These are phyloP conservation scores for Wickerhamiella nectarea DNA, from an alignment of 805 yeast species.

Conservation along the genomic window DNA sequence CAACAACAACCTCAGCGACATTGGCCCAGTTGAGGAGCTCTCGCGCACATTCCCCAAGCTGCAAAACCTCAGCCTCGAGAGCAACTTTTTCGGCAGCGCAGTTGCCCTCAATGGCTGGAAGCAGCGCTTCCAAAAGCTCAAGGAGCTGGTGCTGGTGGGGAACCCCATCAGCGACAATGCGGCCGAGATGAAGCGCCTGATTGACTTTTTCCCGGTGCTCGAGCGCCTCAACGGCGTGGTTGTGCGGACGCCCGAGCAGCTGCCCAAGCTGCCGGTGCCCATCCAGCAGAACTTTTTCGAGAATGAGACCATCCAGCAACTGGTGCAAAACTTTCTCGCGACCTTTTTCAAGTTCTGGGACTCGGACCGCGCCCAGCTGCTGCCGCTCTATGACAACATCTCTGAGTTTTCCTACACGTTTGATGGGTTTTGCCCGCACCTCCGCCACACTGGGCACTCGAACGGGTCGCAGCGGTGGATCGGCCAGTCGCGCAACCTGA, in stretches of 20 bases:
- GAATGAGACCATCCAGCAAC: slow-evolving; percentile 49
- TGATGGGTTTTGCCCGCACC: slow-evolving; percentile 55
- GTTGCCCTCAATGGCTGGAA: slow-evolving; percentile 61
- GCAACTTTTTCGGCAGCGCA: slow-evolving; percentile 50
- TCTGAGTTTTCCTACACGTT: slow-evolving; percentile 76
- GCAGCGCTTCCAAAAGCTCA: slow-evolving; percentile 53
- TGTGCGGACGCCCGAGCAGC: slow-evolving; percentile 58
- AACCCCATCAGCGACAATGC: slow-evolving; percentile 52
- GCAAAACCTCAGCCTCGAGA: slow-evolving; percentile 64
- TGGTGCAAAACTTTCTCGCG: slow-evolving; percentile 65
- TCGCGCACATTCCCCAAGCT: slow-evolving; percentile 64
- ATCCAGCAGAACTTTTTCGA: slow-evolving; percentile 66
- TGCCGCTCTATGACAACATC: slow-evolving; percentile 62
- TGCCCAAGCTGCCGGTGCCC: slow-evolving; percentile 29
- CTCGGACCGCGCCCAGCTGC: slow-evolving; percentile 50
- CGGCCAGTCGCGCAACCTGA: slow-evolving; percentile 35
- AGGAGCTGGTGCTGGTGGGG: slow-evolving; percentile 65
- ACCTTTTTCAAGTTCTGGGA: slow-evolving; percentile 78
- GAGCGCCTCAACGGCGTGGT: slow-evolving; percentile 63
- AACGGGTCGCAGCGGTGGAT: not conserved
- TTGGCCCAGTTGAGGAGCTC: slow-evolving; percentile 44
- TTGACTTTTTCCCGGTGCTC: slow-evolving; percentile 66
- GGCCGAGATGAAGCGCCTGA: slow-evolving; percentile 38
- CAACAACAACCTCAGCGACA: slow-evolving; percentile 46
- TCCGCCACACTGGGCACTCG: slow-evolving; percentile 11